A percentile compares a stretch with the other conserved stretches of the same genome.
phyloP scores from a whole-genome alignment of 192 early-diverging fungal genomes.

The Coemansia sp. region DNA sequence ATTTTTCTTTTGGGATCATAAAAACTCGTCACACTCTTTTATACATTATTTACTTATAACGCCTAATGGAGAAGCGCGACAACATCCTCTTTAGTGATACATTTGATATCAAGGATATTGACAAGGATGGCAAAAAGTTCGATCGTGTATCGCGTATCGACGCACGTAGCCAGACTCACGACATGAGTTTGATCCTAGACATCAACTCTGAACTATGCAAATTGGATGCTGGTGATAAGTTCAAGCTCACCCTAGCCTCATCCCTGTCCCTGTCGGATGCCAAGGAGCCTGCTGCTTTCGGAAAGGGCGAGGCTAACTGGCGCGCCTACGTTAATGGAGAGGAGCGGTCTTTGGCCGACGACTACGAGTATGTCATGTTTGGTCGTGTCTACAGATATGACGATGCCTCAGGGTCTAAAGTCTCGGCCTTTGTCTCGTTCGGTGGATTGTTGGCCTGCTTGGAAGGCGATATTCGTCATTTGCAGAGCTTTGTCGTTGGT shows the following conservation, averaged over 20 bases:
- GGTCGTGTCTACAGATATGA: slow-evolving; percentile 97
- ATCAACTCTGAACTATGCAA: slow-evolving; percentile 96
- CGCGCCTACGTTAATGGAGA: slow-evolving; percentile 59
- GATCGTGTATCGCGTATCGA: slow-evolving; percentile 91
- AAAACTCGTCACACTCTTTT: slow-evolving; percentile 7
- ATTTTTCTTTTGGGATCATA: neutral
- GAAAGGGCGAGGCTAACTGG: slow-evolving; percentile 57
- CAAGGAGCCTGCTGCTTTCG: slow-evolving; percentile 40
- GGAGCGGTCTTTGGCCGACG: slow-evolving; percentile 82
- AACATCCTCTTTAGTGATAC: slow-evolving; percentile 86
- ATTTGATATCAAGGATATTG: slow-evolving; percentile 87
- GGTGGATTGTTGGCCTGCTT: slow-evolving; percentile 92
- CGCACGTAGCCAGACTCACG: slow-evolving; percentile 80
- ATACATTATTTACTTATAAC: neutral
- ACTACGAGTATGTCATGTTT: slow-evolving; percentile 99
- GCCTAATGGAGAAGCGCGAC: slow-evolving; percentile 65
- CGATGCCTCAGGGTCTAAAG: slow-evolving; percentile 70
- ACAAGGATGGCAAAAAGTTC: slow-evolving; percentile 91
- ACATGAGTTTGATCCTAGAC: slow-evolving; percentile 91
- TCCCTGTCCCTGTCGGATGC: slow-evolving; percentile 68
- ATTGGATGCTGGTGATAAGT: slow-evolving; percentile 80
- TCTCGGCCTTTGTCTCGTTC: slow-evolving; percentile 85
- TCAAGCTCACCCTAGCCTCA: slow-evolving; percentile 79
- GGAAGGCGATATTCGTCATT: slow-evolving; percentile 79
- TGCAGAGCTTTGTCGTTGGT: slow-evolving; percentile 83